A percentile compares a stretch with the other conserved stretches of the same genome.
Conservation (phyloP, 805 yeast genomes). For the Saccharomycopsis sp. region DNA sequence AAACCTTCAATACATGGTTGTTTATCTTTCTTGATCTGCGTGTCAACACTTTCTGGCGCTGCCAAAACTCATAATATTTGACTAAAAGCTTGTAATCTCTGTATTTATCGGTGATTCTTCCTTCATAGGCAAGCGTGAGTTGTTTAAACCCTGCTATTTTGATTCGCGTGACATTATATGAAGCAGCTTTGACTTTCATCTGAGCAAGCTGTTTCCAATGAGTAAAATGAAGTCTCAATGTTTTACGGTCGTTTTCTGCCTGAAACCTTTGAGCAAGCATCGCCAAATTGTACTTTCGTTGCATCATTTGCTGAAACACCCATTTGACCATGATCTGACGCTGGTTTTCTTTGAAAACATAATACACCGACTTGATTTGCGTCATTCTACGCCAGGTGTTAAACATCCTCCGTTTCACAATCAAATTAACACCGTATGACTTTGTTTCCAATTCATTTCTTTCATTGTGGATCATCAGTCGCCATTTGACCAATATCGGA, state of each 20-base stretch:
- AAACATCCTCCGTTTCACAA: slow-evolving; percentile 7
- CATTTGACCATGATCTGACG: slow-evolving; percentile 6
- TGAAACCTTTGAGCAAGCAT: background rate
- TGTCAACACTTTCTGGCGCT: background rate
- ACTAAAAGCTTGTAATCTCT: slow-evolving; percentile 4
- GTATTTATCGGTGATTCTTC: slow-evolving; percentile 2
- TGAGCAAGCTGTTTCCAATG: slow-evolving; percentile 7
- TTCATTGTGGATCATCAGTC: background rate
- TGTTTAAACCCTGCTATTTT: background rate
- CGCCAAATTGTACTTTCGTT: background rate
- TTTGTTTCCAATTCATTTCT: background rate
- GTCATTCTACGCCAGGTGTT: slow-evolving; percentile 8
- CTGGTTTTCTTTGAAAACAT: slow-evolving; percentile 10
- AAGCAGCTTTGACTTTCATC: slow-evolving; percentile 6
- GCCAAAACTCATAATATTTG: slow-evolving; percentile 8
- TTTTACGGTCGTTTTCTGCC: background rate
- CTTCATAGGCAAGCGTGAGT: slow-evolving; percentile 7
- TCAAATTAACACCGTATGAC: background rate
- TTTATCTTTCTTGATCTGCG: background rate
- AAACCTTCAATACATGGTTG: background rate
- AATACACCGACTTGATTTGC: background rate
- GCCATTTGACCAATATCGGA: slow-evolving; percentile 11
- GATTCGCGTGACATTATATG: slow-evolving; percentile 2
- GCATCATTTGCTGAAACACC: slow-evolving; percentile 5
- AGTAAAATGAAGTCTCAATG: slow-evolving; percentile 1